Base-by-base conservation (phyloP, 805 yeast genomes). In the Candida ipomoeae region DNA sequence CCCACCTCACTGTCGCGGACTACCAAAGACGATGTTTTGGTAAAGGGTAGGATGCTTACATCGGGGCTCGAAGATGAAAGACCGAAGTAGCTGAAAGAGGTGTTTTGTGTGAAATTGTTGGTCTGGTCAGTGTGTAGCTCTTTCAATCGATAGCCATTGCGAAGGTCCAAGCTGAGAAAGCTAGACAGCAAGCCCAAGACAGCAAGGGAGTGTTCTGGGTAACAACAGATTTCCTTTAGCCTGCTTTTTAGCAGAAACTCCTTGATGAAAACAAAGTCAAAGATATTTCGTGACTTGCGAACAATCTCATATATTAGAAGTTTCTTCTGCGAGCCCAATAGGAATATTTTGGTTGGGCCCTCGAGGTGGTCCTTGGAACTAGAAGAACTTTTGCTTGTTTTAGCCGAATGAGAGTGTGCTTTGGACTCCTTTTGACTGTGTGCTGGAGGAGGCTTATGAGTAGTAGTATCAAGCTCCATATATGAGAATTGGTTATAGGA, bases 71-170 rank as follows among this genome's bases (percentile, higher is more conserved):
- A 50, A 20, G 59, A 57, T 1, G 66, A 58, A 21, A 72, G 58
- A 7, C 75, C 75, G 55, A 73, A 73, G 54, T 73, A 73, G 51
- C 68, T 63, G 55, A 73, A 71, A 7, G 75, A 61, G 20, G 68
- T 58, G 42, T 55, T 56, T 23, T 60, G 63, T 10, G 57, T 54
- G 46, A 62, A 58, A 23, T 50, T 59, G 48, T 50, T 53, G 35
- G 59, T 44, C 29, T 46, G 52, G 26, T 64, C 66, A 5, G 57
- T 41, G 2, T 59, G 56, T 3, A 67, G 40, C 2, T 58, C 58
- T 6, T 48, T 37, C 7, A 62, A 42, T 7, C 26, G 35, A 36
- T 57, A 65, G 11, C 55, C 55, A 31, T 41, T 43, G 10, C 49
- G 54, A 11, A 67, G 40, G 51, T 69, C 66, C 23, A 71, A 44